A percentile compares a stretch with the other conserved stretches of the same genome.
phyloP scores from a whole-genome alignment of 305 asterid species.

The Galium porrigens region DNA sequence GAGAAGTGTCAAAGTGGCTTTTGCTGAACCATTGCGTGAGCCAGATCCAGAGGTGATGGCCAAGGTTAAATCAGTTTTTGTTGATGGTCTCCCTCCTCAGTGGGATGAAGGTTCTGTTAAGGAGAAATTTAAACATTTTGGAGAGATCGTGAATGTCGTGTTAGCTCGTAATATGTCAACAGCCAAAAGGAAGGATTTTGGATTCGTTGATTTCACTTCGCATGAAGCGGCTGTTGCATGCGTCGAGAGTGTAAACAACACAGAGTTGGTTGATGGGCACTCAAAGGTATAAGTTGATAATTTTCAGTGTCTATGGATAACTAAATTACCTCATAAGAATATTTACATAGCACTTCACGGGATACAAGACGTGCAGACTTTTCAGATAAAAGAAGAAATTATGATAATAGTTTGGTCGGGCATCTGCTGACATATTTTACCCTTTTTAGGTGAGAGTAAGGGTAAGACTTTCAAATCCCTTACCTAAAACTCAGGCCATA shows the following conservation, averaged over 20 bases:
- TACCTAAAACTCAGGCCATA: conserved; percentile 50
- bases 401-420: not conserved
- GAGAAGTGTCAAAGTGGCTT: conserved; percentile 57
- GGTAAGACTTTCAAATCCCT: conserved; percentile 53
- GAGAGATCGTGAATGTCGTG: conserved; percentile 33
- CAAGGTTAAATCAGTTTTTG: conserved; percentile 50
- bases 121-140: conserved; percentile 33
- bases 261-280: conserved; percentile 38
- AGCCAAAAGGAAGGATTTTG: conserved; percentile 56
- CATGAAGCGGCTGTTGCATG: conserved; percentile 57
- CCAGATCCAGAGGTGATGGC: conserved; percentile 64
- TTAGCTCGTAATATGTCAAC: conserved; percentile 50
- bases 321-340: not conserved
- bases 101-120: conserved; percentile 50
- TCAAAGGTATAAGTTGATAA: conserved; percentile 29
- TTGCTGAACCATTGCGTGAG: conserved; percentile 56
- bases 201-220: conserved; percentile 44
- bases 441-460: conserved; percentile 34
- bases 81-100: conserved; percentile 53
- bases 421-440: conserved; percentile 7
- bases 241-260: conserved; percentile 36
- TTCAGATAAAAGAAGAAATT: not conserved
- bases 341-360: not conserved
- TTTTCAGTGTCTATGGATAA: not conserved
- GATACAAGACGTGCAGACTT: not conserved